Percentiles rank a stretch among this genome's conserved stretches.
phyloP scores from a whole-genome alignment of 176 grass and related monocot species.

The Calamus simplicifolius region DNA sequence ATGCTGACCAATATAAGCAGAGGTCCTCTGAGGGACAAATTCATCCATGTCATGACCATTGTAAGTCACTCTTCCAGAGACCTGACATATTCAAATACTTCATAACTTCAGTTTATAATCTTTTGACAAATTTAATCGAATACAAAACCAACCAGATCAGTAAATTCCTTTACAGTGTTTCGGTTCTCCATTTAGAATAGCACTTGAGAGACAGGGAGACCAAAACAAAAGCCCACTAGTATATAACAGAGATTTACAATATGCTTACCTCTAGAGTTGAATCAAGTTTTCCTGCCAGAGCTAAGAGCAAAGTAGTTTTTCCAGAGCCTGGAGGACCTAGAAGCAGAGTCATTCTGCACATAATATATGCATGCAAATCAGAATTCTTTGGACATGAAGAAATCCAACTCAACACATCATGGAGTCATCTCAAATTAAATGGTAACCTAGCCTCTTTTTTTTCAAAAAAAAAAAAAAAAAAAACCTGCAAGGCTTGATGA shows the following conservation, averaged over 20 bases:
- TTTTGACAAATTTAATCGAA: too few relatives aligned
- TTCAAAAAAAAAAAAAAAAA: too few relatives aligned
- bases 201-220: too few relatives aligned
- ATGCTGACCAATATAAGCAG: constrained; percentile 70
- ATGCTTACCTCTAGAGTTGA: constrained; percentile 30
- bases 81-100: constrained; percentile 15
- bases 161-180: too few relatives aligned
- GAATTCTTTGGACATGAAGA: background rate
- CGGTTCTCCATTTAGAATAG: too few relatives aligned
- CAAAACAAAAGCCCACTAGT: too few relatives aligned
- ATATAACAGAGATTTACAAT: background rate
- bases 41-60: constrained; percentile 60
- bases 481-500: too few relatives aligned
- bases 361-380: background rate
- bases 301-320: constrained; percentile 59
- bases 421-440: too few relatives aligned
- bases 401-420: background rate
- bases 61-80: constrained; percentile 41
- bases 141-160: too few relatives aligned
- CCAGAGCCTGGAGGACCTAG: constrained; percentile 65
- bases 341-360: constrained; percentile 69
- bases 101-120: background rate
- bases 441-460: too few relatives aligned
- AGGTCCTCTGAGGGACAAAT: constrained; percentile 55
- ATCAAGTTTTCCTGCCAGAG: constrained; percentile 58